Base-by-base conservation (phyloP, 305 asterid species). In the Lippia alba region DNA sequence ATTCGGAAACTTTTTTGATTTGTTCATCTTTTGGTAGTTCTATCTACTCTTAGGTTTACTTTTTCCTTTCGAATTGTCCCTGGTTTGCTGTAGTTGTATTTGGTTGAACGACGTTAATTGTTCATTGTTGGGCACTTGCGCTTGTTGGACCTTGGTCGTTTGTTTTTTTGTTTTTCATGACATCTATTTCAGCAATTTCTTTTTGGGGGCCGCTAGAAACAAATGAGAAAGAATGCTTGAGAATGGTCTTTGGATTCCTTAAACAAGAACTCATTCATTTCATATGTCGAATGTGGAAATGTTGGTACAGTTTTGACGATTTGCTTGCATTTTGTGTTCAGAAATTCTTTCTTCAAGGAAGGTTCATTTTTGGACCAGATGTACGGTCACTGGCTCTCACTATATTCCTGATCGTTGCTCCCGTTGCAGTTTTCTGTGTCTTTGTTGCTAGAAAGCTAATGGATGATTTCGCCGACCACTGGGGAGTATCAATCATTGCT, bases 351-450 rank as follows among this genome's bases (percentile, higher is more conserved):
- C 94, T 91, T 71, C 91, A 85, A 75, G 99, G 99, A 78, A 91
- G 97, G 82, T 89, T 94, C 82, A 76, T 91, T 61, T 94, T 91
- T 78, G 99, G 99, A 71, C 99, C 97, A 15, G 97, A 94, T 71
- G 97, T 87, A 58, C 87, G 97, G 82, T 94, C 99, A 6, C 73
- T 94, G 80, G 91, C 85, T 3, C 86, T 94, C 75, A 91, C 97
- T 57, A 81, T 94, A 74, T 80, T 89, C 73, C 91, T 94, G 69
- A 91, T 94, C 61, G 90, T 89, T 51, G 97, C 92, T 59, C 99
- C 97, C 6, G 82, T 94, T 33, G 67, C 86, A 41, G 82, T 87
- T 48, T 89, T 94, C 79, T 94, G 99, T 72, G 84, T 90, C 74
- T 94, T 94, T 83, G 96, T 94, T 78, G 99, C 96, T 72, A 76